Percentiles rank a stretch among this genome's conserved stretches.
Conservation (phyloP, 192 early-diverging fungal genomes). For the Phycomyces nitens region DNA sequence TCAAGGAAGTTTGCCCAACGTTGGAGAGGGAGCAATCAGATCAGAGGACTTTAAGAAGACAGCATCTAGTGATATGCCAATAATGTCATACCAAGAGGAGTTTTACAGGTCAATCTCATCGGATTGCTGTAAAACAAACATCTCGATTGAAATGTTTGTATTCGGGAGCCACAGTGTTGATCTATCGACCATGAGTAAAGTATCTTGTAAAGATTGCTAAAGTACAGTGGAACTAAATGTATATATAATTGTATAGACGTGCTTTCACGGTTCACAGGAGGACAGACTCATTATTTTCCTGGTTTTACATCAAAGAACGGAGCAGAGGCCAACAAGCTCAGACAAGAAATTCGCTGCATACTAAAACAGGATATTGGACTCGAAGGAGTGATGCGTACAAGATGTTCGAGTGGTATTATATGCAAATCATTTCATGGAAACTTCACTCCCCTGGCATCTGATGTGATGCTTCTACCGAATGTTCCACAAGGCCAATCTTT, state of each 20-base stretch:
- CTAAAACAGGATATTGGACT: slow-evolving; percentile 63
- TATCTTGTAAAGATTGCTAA: background rate
- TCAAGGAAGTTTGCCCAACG: slow-evolving; percentile 64
- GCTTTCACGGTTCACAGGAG: slow-evolving; percentile 69
- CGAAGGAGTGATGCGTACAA: slow-evolving; percentile 82
- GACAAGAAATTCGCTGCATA: slow-evolving; percentile 60
- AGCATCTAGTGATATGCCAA: slow-evolving; percentile 44
- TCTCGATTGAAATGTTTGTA: slow-evolving; percentile 70
- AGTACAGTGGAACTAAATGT: too few species aligned
- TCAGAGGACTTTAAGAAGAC: slow-evolving; percentile 9
- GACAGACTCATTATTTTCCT: slow-evolving; percentile 73
- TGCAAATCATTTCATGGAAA: slow-evolving; percentile 81
- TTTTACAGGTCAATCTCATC: slow-evolving; percentile 84
- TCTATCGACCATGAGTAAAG: slow-evolving; percentile 61
- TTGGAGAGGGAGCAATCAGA: slow-evolving; percentile 66
- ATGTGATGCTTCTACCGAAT: slow-evolving; percentile 78
- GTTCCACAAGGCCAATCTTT: slow-evolving; percentile 78
- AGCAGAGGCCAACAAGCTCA: slow-evolving; percentile 66
- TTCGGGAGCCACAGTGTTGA: slow-evolving; percentile 69
- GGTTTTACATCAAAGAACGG: slow-evolving; percentile 61
- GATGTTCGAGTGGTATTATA: slow-evolving; percentile 68
- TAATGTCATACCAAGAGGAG: slow-evolving; percentile 57
- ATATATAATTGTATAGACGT: slow-evolving; percentile 23
- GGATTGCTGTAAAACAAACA: slow-evolving; percentile 68
- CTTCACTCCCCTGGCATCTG: slow-evolving; percentile 80